Evolutionary conservation across 192 early-diverging fungal genomes (phyloP).

Genomic region (Obelidium mucronatum): DNA sequence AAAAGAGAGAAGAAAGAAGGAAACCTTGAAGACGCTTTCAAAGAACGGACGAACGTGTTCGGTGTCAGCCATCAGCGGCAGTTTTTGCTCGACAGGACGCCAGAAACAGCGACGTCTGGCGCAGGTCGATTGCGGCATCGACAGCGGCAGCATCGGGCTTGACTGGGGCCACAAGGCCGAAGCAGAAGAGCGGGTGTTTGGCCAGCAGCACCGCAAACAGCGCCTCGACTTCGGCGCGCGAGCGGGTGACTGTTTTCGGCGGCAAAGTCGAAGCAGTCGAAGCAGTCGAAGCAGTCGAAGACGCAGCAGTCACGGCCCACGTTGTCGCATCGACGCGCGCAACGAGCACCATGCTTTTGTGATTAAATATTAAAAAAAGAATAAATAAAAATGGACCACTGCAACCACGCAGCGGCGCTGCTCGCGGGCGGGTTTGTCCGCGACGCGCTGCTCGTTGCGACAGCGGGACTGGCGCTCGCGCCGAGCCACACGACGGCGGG

Average conservation of each 20-base stretch:
- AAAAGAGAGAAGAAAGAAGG: neutral
- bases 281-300: too few relatives aligned
- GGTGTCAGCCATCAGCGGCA: neutral
- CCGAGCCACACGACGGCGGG: too few relatives aligned
- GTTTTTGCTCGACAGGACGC: neutral
- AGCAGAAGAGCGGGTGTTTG: constrained; percentile 19
- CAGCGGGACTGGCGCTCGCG: too few relatives aligned
- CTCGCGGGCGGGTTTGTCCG: too few relatives aligned
- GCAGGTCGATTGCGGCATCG: neutral
- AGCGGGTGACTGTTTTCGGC: neutral
- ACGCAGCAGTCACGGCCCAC: too few relatives aligned
- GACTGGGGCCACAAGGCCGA: constrained; percentile 8
- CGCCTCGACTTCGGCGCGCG: neutral
- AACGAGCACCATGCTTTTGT: too few relatives aligned
- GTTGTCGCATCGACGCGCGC: too few relatives aligned
- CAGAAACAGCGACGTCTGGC: neutral
- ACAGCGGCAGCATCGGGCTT: neutral
- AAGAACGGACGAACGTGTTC: neutral
- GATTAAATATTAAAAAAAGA: too few relatives aligned
- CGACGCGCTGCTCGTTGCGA: too few relatives aligned
- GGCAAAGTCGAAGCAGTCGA: too few relatives aligned
- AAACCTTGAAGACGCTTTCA: neutral
- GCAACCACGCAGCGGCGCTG: too few relatives aligned
- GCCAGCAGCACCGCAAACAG: neutral
- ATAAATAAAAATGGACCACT: too few relatives aligned